Percentiles rank a stretch among this genome's conserved stretches.
Conservation (phyloP, 352 stramenopile genomes). For the Lagenidium giganteum region DNA sequence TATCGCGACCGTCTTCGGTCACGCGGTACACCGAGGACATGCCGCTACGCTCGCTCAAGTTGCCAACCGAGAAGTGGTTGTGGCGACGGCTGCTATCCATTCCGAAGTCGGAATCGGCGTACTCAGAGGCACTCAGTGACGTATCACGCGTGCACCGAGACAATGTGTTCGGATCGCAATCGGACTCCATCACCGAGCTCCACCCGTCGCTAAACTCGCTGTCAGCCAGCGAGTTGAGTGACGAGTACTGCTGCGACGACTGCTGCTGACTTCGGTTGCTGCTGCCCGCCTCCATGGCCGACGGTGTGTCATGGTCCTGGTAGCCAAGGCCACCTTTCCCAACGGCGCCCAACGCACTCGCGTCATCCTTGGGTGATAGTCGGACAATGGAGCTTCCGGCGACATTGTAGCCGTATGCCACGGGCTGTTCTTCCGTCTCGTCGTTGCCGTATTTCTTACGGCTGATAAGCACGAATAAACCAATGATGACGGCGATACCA, state of each 20-base stretch:
- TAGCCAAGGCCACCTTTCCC: constrained; percentile 30
- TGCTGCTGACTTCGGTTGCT: too few relatives aligned
- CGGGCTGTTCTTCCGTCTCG: constrained; percentile 38
- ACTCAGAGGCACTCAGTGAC: constrained; percentile 33
- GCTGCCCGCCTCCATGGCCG: constrained; percentile 9
- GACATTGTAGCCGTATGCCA: constrained; percentile 37
- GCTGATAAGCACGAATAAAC: constrained; percentile 53
- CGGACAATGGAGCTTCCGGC: constrained; percentile 31
- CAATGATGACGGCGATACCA: constrained; percentile 48
- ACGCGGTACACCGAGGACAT: too few relatives aligned
- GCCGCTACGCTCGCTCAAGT: too few relatives aligned
- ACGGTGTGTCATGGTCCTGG: constrained; percentile 17
- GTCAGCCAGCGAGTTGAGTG: constrained; percentile 44
- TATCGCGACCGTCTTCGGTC: too few relatives aligned
- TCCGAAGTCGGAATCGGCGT: too few relatives aligned
- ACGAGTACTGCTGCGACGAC: too few relatives aligned
- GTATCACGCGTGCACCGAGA: constrained; percentile 71
- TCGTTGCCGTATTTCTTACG: constrained; percentile 56
- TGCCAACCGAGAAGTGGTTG: too few relatives aligned
- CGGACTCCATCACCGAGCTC: constrained; percentile 73
- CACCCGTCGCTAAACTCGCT: constrained; percentile 57
- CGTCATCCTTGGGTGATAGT: constrained; percentile 42
- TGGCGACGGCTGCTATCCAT: too few relatives aligned
- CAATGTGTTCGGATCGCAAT: constrained; percentile 29
- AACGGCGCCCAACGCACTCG: too few relatives aligned